Conservation (phyloP, 2,329 filamentous ascomycete species). For the Nothophoma quercina region DNA sequence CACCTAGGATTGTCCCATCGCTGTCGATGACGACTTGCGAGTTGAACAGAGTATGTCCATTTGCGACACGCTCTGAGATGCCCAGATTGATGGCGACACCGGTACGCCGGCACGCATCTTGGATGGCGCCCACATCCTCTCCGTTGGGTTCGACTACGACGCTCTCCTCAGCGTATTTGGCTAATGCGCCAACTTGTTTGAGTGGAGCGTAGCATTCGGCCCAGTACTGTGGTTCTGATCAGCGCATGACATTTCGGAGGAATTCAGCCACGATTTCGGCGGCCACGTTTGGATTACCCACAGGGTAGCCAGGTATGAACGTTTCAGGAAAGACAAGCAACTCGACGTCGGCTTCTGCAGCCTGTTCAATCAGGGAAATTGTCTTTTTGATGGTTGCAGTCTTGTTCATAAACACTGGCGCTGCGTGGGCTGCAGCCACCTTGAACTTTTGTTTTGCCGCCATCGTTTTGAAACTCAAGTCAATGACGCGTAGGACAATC, state of each 20-base stretch:
- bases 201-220: constrained; percentile 48
- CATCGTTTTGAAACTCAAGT: constrained; percentile 16
- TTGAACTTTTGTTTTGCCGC: constrained; percentile 38
- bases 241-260: constrained; percentile 8
- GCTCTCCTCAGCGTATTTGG: constrained; percentile 46
- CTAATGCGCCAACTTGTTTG: constrained; percentile 42
- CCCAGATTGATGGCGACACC: constrained; percentile 46
- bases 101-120: constrained; percentile 42
- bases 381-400: constrained; percentile 44
- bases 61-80: constrained; percentile 45
- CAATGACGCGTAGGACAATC: background rate
- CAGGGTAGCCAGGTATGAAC: constrained; percentile 49
- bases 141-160: constrained; percentile 45
- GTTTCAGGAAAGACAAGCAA: constrained; percentile 49
- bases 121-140: constrained; percentile 41
- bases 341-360: constrained; percentile 38
- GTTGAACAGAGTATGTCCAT: constrained; percentile 47
- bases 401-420: constrained; percentile 51
- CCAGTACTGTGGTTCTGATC: constrained; percentile 39
- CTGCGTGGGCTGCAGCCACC: constrained; percentile 48
- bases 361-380: constrained; percentile 44
- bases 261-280: constrained; percentile 1
- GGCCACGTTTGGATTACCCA: constrained; percentile 20
- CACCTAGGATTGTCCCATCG: constrained; percentile 44
- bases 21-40: constrained; percentile 47